Evolutionary conservation across 768 basidiomycete genomes (phyloP), one percentile per base, ranked within the genome.

Genomic region (Coprinopsis sp.): DNA sequence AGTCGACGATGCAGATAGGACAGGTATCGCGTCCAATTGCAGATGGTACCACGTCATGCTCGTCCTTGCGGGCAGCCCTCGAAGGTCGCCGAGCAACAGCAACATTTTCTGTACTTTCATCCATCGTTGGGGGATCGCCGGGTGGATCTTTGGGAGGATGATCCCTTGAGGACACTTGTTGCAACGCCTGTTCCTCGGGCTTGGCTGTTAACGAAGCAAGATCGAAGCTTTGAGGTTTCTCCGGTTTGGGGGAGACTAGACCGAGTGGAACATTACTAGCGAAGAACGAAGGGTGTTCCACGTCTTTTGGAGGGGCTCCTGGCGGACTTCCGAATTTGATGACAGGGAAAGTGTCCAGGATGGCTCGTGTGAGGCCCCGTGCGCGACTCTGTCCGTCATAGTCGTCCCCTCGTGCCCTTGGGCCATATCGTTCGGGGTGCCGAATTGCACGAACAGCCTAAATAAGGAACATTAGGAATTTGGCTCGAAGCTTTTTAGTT

Each of bases 1-100:
- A 97, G 55, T 95, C 92, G 36, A 90, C 74, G 49, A 97, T 85
- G 63, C 94, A 97, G 51, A 97, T 97, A 4, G 94, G 93, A 67
- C 94, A 97, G 11, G 85, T 91, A 64, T 92, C 87, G 30, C 79
- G 77, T 4, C 87, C 87, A 28, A 90, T 88, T 12, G 77, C 73
- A 30, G 74, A 79, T 1, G 82, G 84, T 41, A 79, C 71, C 13
- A 78, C 63, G 29, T 76, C 73, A 45, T 70, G 66, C n/a, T 14
- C 41, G 25, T 37, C 48, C 27, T 29, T 22, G 2, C 27, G 18
- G 19, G 30, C 30, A 41, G 27, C 2, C 27, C 23, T 47, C 25
- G 28, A 24, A 7, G 37, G 46, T 22, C 37, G 46, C 14, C 37
- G 36, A 7, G 25, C 33, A 19, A 46, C 36, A n/a, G 46, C 28